These are phyloP conservation scores for Dendrobium catenatum DNA, from an alignment of 106 monocot genomes.

Conservation along the genomic window DNA sequence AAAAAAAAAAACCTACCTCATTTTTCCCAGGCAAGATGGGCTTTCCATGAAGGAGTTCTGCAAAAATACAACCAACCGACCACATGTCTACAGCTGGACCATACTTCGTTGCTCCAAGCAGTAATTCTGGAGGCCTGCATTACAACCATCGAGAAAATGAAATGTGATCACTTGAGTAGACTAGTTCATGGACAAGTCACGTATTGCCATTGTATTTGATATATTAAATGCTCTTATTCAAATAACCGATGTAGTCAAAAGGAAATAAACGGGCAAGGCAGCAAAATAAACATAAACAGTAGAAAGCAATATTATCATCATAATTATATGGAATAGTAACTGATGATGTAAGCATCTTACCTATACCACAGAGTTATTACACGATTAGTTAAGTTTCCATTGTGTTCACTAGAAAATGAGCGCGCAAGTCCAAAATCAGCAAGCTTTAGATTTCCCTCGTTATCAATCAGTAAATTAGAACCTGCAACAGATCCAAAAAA, in stretches of 20 bases:
- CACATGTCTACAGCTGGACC: constrained; percentile 99
- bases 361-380: constrained; percentile 99
- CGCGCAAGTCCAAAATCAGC: constrained; percentile 99
- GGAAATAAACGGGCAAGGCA: background rate
- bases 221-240: background rate
- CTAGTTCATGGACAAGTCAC: background rate
- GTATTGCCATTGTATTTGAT: background rate
- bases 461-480: constrained; percentile 91
- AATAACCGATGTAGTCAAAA: background rate
- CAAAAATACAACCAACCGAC: constrained; percentile 99
- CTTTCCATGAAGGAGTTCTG: constrained; percentile 87
- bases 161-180: background rate
- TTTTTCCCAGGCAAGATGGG: constrained; percentile 97
- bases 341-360: constrained; percentile 22
- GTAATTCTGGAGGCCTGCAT: constrained; percentile 83
- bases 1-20: constrained; percentile 50
- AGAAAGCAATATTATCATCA: background rate
- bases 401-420: constrained; percentile 83
- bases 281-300: background rate
- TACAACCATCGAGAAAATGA: background rate
- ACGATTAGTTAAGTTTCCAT: constrained; percentile 90
- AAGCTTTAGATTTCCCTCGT: constrained; percentile 96
- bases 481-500: constrained; percentile 31
- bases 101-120: constrained; percentile 93
- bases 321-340: background rate